Evolutionary conservation across 106 monocot genomes (phyloP), one percentile per base, ranked within the genome.

Genomic region (Allium fistulosum): DNA sequence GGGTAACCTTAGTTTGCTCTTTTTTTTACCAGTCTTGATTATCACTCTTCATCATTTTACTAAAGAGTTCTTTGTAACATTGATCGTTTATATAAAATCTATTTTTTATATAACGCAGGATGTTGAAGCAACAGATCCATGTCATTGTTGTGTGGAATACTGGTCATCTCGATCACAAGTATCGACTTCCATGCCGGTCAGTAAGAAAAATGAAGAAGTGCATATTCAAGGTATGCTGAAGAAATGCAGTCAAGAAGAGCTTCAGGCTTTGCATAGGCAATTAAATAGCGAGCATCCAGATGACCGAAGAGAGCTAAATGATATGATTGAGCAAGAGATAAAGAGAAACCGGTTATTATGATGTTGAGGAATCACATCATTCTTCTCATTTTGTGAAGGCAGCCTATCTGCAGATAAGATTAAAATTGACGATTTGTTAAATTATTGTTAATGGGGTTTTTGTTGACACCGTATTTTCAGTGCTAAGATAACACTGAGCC

Each of bases 71-170:
- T 55, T 55, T 55, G 11, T 55, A 12, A 12, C 4, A 5, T 6
- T 55, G 11, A 15, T 0, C 53, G 7, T 15, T 3, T 55, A 15
- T 8, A 5, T 37, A 37, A 37, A 37, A 37, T 37, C 37, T 37
- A 56, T 57, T 52, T 57, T 52, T 48, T 4, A 26, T 15, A 11
- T 26, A 51, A 49, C 66, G 55, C 66, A 91, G 91, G 87, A 51
- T 15, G 79, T 87, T 26, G 87, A 87, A 69, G 81, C 74, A 14
- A 80, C 74, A 0, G 84, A 91, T 77, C 66, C 46, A 22, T 13
- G 67, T 56, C 77, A 45, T 27, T 65, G 73, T 28, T 82, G 79
- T 61, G 26, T 26, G 11, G 88, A 88, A 58, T 88, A 84, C 51
- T 84, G 88, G 88, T 77, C 59, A 62, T 71, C 71, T 49, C 71